Base-by-base conservation (phyloP, 2,329 filamentous ascomycete species). In the Helicocarpus griseus region DNA sequence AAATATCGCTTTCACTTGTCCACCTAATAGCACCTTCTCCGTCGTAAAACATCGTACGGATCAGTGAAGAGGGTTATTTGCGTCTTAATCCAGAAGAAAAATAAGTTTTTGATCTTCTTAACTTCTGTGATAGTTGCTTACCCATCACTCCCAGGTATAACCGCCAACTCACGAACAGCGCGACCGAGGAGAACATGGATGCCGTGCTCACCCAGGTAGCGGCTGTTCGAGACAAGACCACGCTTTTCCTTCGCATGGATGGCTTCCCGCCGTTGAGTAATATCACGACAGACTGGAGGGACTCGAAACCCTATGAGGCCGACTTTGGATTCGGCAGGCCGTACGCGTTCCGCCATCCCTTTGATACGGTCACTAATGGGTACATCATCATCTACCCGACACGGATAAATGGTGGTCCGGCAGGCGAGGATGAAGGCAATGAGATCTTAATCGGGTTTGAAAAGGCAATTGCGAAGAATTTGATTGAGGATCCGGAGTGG, bases 311-410 rank as follows among this genome's bases (percentile, higher is more conserved):
- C 4, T 58, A 56, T 2, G 57, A 44, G 0, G 57, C 61, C 0
- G 59, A 72, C 48, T 73, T 72, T 58, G 69, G 70, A 4, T 70
- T 73, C 28, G 68, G 53, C 0, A 62, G 51, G 40, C 70, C 70
- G 1, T 36, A 53, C 1, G 59, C 61, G 0, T 69, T 68, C 24
- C 64, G 69, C 4, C 65, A 68, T 24, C 55, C 67, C 0, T 59
- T 63, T 5, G 65, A 69, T 38, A 57, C 56, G 0, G 58, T 69
- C 2, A 63, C 62, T 0, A 56, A 62, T 1, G 62, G 65, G 0
- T 33, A 66, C 0, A 56, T 61, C 0, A 49, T 65, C 4, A 55
- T 68, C 0, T 71, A 71, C 29, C 67, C 67, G 1, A 59, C 66
- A 2, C 60, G 64, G 0, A 53, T 8, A 21, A 47, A 17, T 13